Evolutionary conservation across 2,329 filamentous ascomycete genomes (phyloP).

Genomic region (Aspergillus thermomutatus): DNA sequence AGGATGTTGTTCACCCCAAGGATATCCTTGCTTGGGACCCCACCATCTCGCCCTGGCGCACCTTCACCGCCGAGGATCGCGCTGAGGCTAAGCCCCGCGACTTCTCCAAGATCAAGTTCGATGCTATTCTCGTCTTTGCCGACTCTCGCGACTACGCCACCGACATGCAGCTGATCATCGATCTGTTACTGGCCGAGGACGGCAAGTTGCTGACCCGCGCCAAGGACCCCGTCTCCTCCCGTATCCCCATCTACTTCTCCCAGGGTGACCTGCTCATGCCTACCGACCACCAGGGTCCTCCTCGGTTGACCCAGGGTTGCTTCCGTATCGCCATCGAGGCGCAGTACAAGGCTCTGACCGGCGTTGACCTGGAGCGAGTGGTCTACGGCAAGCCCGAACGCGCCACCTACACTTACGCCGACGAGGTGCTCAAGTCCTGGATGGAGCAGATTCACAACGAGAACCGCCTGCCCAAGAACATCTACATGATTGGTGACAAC

Average conservation of each 20-base stretch:
- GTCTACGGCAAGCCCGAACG: conserved; percentile 73
- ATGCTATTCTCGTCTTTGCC: conserved; percentile 72
- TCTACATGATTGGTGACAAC: conserved; percentile 77
- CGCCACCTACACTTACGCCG: conserved; percentile 75
- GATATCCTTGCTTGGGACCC: conserved; percentile 69
- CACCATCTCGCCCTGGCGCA: conserved; percentile 65
- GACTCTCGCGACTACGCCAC: conserved; percentile 72
- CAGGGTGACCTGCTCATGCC: conserved; percentile 64
- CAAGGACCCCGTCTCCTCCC: conserved; percentile 61
- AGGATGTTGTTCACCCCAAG: conserved; percentile 69
- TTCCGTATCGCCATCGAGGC: conserved; percentile 72
- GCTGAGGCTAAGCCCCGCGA: conserved; percentile 66
- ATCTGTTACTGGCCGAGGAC: conserved; percentile 66
- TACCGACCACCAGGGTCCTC: conserved; percentile 58
- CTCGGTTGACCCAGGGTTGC: conserved; percentile 70
- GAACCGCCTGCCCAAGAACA: conserved; percentile 63
- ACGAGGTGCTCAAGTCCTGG: conserved; percentile 69
- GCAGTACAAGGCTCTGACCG: conserved; percentile 62
- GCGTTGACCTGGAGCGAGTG: conserved; percentile 68
- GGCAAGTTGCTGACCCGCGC: conserved; percentile 63
- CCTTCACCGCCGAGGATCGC: conserved; percentile 66
- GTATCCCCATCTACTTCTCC: conserved; percentile 72
- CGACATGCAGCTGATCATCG: conserved; percentile 74
- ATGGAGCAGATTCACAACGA: conserved; percentile 74
- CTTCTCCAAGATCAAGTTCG: conserved; percentile 68